These are phyloP conservation scores for Chrysosporium queenslandicum DNA, from an alignment of 2,329 filamentous ascomycete species.

Conservation along the genomic window DNA sequence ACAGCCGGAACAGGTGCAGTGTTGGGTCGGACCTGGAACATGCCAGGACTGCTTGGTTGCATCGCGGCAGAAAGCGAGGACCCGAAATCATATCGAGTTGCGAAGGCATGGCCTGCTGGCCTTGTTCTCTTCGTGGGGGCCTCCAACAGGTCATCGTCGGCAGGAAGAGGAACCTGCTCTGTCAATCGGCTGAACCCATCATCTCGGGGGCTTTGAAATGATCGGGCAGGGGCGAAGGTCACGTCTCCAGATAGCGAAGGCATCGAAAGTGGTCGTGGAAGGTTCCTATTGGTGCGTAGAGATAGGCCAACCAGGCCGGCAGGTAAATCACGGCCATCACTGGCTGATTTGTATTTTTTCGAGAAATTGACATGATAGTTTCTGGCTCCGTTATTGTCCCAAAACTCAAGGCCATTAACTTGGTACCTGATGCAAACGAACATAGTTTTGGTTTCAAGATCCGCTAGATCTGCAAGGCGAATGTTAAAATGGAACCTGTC, in stretches of 20 bases:
- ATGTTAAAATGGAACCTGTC: conserved; percentile 94
- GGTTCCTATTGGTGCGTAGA: conserved; percentile 51
- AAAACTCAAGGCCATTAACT: conserved; percentile 74
- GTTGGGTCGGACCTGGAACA: not conserved
- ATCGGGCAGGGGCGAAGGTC: conserved; percentile 40
- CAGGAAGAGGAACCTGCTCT: conserved; percentile 1
- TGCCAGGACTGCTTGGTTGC: conserved; percentile 40
- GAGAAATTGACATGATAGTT: conserved; percentile 94
- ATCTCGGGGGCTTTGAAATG: conserved; percentile 1
- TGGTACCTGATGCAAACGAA: conserved; percentile 85
- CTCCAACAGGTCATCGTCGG: conserved; percentile 1
- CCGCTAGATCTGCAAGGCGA: conserved; percentile 72
- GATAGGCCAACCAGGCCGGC: conserved; percentile 46
- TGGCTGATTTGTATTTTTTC: conserved; percentile 60
- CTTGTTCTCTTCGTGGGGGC: conserved; percentile 38
- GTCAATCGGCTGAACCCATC: conserved; percentile 2
- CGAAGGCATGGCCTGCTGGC: conserved; percentile 61
- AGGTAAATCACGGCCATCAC: conserved; percentile 36
- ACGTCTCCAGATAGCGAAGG: conserved; percentile 61
- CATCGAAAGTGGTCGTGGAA: conserved; percentile 41
- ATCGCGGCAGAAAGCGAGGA: conserved; percentile 81
- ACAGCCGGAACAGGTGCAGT: no score
- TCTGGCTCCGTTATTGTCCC: conserved; percentile 81
- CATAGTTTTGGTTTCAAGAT: conserved; percentile 84
- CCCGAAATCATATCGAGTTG: conserved; percentile 90